These are phyloP conservation scores for Trichoderma virens DNA, from an alignment of 495 filamentous ascomycete species.

Conservation along the genomic window DNA sequence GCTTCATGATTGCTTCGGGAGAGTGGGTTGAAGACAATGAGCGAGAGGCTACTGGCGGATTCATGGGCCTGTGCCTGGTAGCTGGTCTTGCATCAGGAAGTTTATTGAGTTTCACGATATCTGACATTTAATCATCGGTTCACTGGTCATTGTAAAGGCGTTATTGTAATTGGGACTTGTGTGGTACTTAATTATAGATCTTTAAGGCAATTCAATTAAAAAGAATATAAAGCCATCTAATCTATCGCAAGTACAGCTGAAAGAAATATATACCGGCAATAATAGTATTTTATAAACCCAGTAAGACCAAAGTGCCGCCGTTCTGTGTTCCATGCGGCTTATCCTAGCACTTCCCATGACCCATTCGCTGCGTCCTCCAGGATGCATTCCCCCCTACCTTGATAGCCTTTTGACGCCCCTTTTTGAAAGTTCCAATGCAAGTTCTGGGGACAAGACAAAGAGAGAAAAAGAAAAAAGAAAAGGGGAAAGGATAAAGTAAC, in stretches of 20 bases:
- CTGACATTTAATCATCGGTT: slow-evolving; percentile 30
- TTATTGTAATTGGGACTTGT: neutral
- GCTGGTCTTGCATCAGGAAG: slow-evolving; percentile 77
- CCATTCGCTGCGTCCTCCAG: neutral
- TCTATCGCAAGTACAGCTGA: neutral
- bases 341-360: neutral
- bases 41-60: slow-evolving; percentile 80
- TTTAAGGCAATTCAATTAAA: neutral
- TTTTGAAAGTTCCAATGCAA: neutral
- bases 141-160: neutral
- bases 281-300: neutral
- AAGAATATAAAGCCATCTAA: neutral
- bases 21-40: slow-evolving; percentile 72
- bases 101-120: slow-evolving; percentile 74
- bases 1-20: slow-evolving; percentile 83
- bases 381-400: neutral
- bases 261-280: neutral
- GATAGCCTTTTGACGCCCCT: neutral
- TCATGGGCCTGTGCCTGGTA: slow-evolving; percentile 87
- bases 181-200: neutral
- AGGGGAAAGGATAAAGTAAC: too few species aligned
- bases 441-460: too few species aligned
- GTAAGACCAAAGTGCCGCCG: neutral
- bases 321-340: neutral
- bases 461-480: too few species aligned